These are phyloP conservation scores for Tylopilus intermedius DNA, from an alignment of 768 basidiomycete genomes.

Conservation along the genomic window DNA sequence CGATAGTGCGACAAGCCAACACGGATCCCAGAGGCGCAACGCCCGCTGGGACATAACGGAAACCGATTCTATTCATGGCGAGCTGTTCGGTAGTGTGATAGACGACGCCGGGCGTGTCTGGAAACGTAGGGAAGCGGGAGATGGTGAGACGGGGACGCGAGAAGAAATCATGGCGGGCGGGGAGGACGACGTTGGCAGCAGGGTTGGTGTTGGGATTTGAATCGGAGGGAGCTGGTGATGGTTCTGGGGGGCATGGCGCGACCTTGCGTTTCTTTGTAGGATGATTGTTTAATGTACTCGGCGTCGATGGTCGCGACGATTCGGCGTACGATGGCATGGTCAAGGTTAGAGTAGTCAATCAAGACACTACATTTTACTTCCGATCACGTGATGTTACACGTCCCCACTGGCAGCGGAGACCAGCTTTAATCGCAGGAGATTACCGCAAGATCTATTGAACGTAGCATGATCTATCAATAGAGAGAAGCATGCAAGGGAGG, in stretches of 20 bases:
- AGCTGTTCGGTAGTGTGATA: conserved; percentile 68
- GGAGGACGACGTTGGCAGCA: conserved; percentile 48
- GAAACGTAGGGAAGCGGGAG: conserved; percentile 68
- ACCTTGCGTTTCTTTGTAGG: conserved; percentile 50
- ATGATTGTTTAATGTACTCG: conserved; percentile 17
- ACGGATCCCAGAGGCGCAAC: conserved; percentile 55
- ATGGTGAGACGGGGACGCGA: conserved; percentile 66
- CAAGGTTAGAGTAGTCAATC: too few relatives aligned
- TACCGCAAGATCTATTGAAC: neutral
- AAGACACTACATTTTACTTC: neutral
- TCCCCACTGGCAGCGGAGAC: neutral
- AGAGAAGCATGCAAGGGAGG: too few relatives aligned
- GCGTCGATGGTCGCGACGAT: conserved; percentile 33
- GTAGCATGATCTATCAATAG: neutral
- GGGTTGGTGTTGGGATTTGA: conserved; percentile 26
- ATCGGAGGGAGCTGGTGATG: conserved; percentile 62
- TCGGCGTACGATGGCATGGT: conserved; percentile 21
- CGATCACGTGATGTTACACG: conserved; percentile 17
- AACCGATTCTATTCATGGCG: conserved; percentile 71
- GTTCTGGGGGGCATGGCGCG: conserved; percentile 31
- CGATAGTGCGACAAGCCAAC: conserved; percentile 72
- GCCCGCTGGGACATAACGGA: conserved; percentile 77
- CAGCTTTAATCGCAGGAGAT: neutral
- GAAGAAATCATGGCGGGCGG: conserved; percentile 63
- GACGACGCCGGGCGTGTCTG: conserved; percentile 47